phyloP scores from a whole-genome alignment of 129 eudicot genomes.

The Flaveria bidentis region DNA sequence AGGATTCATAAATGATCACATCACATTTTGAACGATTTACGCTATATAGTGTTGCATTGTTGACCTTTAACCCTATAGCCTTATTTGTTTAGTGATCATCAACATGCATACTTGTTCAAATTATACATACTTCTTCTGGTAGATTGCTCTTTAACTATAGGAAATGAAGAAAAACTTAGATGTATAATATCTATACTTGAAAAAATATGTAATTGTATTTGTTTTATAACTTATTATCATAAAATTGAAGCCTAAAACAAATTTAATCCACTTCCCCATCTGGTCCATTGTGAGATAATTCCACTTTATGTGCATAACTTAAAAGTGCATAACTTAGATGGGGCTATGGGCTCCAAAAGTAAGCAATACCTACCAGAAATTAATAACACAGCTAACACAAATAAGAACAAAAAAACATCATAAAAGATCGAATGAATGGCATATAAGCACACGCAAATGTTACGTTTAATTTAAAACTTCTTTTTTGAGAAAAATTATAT shows the following conservation, averaged over 20 bases:
- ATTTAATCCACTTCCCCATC: neutral
- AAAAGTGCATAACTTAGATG: slow-evolving; percentile 4
- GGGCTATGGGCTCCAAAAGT: neutral
- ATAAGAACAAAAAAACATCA: neutral
- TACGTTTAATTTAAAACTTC: no score
- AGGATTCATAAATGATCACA: no score
- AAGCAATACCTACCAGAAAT: neutral
- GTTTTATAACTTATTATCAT: neutral
- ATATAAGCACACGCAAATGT: no score
- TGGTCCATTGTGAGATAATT: neutral
- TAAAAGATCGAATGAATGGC: no score
- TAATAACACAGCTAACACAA: neutral
- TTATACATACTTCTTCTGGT: no score
- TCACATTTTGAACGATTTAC: no score
- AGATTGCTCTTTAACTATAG: no score
- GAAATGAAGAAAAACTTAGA: no score
- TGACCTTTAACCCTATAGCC: no score
- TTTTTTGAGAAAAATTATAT: neutral
- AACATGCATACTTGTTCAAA: no score
- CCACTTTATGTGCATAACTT: neutral
- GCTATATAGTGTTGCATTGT: no score
- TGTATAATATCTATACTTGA: neutral
- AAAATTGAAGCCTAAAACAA: neutral
- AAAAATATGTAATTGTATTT: neutral
- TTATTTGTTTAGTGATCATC: no score